Conservation (phyloP, 345 rosid genomes). For the Syzygium aqueum region DNA sequence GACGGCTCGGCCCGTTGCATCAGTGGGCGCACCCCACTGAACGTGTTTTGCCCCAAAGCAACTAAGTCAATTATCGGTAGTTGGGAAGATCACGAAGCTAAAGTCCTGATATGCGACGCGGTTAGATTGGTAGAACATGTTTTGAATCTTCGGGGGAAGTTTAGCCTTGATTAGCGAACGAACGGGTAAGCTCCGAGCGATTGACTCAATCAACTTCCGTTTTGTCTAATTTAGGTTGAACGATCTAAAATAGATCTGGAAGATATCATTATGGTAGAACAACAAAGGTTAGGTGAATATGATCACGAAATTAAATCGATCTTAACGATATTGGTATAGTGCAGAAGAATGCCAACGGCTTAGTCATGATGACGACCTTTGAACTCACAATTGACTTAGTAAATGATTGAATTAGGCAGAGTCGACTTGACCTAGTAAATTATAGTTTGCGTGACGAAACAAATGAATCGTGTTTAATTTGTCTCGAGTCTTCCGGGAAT, state of each 20-base stretch:
- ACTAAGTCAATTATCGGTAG: not conserved
- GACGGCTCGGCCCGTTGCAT: not conserved
- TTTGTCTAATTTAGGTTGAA: not conserved
- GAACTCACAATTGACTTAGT: not conserved
- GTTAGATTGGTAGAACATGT: not conserved
- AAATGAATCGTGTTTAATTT: not conserved
- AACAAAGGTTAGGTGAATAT: not conserved
- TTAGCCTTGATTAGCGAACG: not conserved
- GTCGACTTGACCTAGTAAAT: not conserved
- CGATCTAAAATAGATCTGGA: not conserved
- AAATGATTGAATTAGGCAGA: not conserved
- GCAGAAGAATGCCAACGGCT: not conserved
- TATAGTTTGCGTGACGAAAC: not conserved
- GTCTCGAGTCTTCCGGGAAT: not conserved
- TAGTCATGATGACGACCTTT: not conserved
- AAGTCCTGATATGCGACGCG: not conserved
- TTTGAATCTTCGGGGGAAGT: not conserved
- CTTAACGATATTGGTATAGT: accelerated
- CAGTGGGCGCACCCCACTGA: not conserved
- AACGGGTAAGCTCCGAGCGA: not conserved
- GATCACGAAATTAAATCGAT: not conserved
- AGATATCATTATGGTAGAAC: not conserved
- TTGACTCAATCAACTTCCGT: not conserved
- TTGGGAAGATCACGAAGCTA: not conserved
- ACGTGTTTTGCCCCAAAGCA: not conserved